These are phyloP conservation scores for Boletus tomentosulus DNA, from an alignment of 768 basidiomycete genomes.

Conservation along the genomic window DNA sequence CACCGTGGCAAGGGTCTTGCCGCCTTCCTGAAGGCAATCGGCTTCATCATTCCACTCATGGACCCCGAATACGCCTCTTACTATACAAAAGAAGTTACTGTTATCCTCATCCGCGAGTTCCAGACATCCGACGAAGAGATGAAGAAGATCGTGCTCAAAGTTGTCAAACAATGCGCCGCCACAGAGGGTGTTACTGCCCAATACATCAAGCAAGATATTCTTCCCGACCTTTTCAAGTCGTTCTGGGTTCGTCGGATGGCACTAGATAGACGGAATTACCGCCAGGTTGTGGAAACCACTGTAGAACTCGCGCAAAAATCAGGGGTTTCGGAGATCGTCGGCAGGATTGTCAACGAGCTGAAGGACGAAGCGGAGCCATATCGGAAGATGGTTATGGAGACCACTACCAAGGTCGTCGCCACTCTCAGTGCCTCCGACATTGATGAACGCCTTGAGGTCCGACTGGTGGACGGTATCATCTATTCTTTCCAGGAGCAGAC, in stretches of 20 bases:
- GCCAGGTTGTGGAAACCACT: constrained; percentile 97
- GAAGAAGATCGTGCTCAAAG: too few relatives aligned
- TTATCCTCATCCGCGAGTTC: too few relatives aligned
- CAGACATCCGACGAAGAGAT: too few relatives aligned
- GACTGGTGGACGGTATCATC: constrained; percentile 96
- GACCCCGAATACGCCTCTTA: too few relatives aligned
- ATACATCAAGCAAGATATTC: too few relatives aligned
- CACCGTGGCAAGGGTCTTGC: too few relatives aligned
- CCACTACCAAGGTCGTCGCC: constrained; percentile 93
- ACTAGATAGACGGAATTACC: constrained; percentile 91
- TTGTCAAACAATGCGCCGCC: too few relatives aligned
- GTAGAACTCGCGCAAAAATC: constrained; percentile 97
- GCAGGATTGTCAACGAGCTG: constrained; percentile 63
- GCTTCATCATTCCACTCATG: too few relatives aligned
- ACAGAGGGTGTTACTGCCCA: too few relatives aligned
- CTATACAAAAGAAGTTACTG: too few relatives aligned
- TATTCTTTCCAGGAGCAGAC: constrained; percentile 99
- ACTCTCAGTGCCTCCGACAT: constrained; percentile 96
- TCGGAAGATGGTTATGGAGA: constrained; percentile 99
- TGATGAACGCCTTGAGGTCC: constrained; percentile 91
- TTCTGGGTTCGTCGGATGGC: constrained; percentile 99
- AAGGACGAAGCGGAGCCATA: constrained; percentile 70
- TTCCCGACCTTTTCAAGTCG: constrained; percentile 99
- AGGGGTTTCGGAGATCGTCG: constrained; percentile 95
- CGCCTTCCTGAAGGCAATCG: too few relatives aligned